Evolutionary conservation across 495 filamentous ascomycete genomes (phyloP).

Genomic region (Podospora australis): DNA sequence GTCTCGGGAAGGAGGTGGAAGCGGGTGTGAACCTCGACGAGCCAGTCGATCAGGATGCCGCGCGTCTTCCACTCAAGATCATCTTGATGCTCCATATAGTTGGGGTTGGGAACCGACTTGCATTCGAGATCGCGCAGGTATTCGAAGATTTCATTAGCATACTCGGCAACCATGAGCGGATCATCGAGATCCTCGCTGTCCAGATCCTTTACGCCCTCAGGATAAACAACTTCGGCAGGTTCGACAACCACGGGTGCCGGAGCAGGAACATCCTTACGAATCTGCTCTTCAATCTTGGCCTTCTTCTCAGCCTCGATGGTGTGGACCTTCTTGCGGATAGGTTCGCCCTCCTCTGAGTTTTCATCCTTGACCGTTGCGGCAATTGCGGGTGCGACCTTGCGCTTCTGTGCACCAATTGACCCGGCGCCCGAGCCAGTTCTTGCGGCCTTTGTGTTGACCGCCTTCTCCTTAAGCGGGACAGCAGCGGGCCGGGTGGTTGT

Average conservation of each 20-base stretch:
- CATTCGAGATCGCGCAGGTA: constrained; percentile 85
- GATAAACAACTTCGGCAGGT: constrained; percentile 31
- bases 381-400: constrained; percentile 43
- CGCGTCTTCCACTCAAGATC: constrained; percentile 98
- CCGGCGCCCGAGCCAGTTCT: constrained; percentile 57
- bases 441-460: constrained; percentile 56
- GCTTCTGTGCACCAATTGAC: constrained; percentile 61
- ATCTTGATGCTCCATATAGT: constrained; percentile 90
- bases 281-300: constrained; percentile 14
- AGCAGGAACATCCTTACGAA: neutral
- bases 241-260: neutral
- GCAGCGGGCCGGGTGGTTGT: constrained; percentile 54
- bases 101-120: constrained; percentile 75
- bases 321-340: constrained; percentile 45
- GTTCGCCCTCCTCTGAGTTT: constrained; percentile 47
- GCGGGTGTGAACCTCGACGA: constrained; percentile 94
- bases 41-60: constrained; percentile 95
- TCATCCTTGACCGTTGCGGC: constrained; percentile 54
- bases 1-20: constrained; percentile 98
- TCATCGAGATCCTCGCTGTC: constrained; percentile 86
- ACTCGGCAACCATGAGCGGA: constrained; percentile 95
- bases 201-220: constrained; percentile 55
- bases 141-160: constrained; percentile 95
- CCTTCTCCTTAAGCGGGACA: constrained; percentile 66
- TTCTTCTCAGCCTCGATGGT: constrained; percentile 37